Percentiles rank a stretch among this genome's conserved stretches.
These are phyloP conservation scores for Agrostemma githago DNA, from an alignment of 148 eudicot genomes.

Conservation along the genomic window DNA sequence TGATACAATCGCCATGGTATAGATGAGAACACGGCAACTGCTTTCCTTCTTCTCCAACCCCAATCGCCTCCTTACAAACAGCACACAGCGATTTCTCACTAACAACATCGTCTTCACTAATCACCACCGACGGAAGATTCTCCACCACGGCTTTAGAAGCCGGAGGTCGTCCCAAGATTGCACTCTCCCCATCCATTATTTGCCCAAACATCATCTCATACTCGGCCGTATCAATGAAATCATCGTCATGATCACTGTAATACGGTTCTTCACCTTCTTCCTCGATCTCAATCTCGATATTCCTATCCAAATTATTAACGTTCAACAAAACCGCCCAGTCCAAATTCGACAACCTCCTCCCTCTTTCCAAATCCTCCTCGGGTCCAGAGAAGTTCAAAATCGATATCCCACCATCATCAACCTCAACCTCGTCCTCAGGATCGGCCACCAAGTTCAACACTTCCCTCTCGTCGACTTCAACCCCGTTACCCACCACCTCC, in stretches of 20 bases:
- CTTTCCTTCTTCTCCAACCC: conserved; percentile 43
- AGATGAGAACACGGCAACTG: conserved; percentile 60
- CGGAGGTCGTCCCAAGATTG: conserved; percentile 38
- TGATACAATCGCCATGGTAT: conserved; percentile 64
- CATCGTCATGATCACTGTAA: conserved; percentile 36
- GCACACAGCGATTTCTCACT: conserved; percentile 48
- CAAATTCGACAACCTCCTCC: conserved; percentile 23
- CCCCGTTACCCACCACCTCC: conserved; percentile 50
- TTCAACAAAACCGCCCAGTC: conserved; percentile 47
- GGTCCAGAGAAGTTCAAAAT: conserved; percentile 24
- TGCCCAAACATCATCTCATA: conserved; percentile 60
- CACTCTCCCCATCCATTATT: conserved; percentile 41
- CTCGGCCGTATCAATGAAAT: conserved; percentile 28
- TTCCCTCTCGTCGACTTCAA: conserved; percentile 44
- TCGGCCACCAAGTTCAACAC: conserved; percentile 35
- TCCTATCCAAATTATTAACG: conserved; percentile 28
- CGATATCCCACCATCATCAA: conserved; percentile 21
- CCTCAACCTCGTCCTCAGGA: conserved; percentile 23
- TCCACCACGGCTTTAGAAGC: conserved; percentile 46
- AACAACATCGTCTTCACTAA: conserved; percentile 38
- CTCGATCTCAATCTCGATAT: conserved; percentile 22
- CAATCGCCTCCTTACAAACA: conserved; percentile 62
- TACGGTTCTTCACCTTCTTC: conserved; percentile 2
- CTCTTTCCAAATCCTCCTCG: conserved; percentile 32
- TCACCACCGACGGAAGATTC: conserved; percentile 32